These are phyloP conservation scores for Purshia tridentata DNA, from an alignment of 306 rosid genomes.

Conservation along the genomic window DNA sequence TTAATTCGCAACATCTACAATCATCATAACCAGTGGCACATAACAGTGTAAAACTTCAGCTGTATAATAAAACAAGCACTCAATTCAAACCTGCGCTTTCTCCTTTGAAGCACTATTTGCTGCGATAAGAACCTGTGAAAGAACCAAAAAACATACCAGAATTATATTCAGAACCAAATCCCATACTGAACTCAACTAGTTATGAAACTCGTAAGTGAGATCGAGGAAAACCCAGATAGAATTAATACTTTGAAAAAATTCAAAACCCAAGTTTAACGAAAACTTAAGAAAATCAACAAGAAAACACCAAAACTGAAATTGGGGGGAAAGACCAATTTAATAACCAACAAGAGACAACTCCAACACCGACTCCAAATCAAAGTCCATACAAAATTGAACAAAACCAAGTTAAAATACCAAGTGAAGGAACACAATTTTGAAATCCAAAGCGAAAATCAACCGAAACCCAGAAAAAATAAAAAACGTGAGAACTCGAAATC, in stretches of 20 bases:
- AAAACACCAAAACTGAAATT: not conserved
- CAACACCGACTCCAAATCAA: not conserved
- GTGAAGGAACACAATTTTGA: not conserved
- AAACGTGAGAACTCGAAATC: not conserved
- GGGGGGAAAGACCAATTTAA: not conserved
- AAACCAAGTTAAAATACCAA: not conserved
- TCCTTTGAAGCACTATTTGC: constrained; percentile 82
- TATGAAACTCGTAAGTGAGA: not conserved
- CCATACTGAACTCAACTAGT: constrained; percentile 5
- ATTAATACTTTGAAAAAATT: not conserved
- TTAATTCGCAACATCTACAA: not conserved
- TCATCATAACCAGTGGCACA: not conserved
- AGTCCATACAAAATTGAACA: not conserved
- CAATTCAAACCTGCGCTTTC: constrained; percentile 76
- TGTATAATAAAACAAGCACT: constrained; percentile 11
- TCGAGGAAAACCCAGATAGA: not conserved
- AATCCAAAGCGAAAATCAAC: not conserved
- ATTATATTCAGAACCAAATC: constrained; percentile 22
- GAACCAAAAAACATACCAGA: constrained; percentile 9
- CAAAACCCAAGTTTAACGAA: constrained; percentile 3
- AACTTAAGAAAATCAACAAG: constrained; percentile 1
- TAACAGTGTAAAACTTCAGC: not conserved
- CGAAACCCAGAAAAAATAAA: not conserved
- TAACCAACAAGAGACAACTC: not conserved
- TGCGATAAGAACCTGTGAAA: constrained; percentile 77